Conservation (phyloP, 129 eudicot species). For the Tagetes patula region DNA sequence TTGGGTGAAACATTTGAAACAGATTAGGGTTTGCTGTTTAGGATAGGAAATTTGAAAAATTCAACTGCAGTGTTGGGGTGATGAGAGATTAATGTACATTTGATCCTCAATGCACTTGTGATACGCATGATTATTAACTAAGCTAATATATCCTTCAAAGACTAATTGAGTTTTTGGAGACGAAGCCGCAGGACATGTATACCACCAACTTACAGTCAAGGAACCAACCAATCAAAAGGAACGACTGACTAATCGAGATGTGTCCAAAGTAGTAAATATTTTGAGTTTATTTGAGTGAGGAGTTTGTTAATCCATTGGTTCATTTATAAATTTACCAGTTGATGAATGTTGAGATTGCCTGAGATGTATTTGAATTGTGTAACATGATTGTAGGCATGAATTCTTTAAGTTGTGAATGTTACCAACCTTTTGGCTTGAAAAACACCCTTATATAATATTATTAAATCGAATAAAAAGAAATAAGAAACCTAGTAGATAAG, state of each 20-base stretch:
- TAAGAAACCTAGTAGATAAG: too few species aligned
- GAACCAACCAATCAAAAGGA: constrained; percentile 25
- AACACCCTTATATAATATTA: neutral
- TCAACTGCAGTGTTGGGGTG: constrained; percentile 37
- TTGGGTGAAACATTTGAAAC: constrained; percentile 30
- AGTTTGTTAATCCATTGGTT: constrained; percentile 37
- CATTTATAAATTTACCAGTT: constrained; percentile 32
- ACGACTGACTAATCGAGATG: constrained; percentile 30
- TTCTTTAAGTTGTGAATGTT: constrained; percentile 22
- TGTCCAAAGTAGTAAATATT: constrained; percentile 35
- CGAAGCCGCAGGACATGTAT: constrained; percentile 25
- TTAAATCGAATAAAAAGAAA: too few species aligned
- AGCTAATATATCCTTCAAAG: constrained; percentile 35
- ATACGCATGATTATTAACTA: constrained; percentile 33
- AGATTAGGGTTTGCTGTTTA: constrained; percentile 35
- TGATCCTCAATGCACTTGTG: constrained; percentile 23
- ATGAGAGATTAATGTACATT: constrained; percentile 38
- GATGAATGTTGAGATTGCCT: constrained; percentile 22
- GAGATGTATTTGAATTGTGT: constrained; percentile 37
- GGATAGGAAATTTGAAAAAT: constrained; percentile 33
- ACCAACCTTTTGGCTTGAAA: constrained; percentile 26
- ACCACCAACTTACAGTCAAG: constrained; percentile 25
- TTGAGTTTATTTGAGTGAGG: constrained; percentile 28
- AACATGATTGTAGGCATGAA: constrained; percentile 37
- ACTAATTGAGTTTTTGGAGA: constrained; percentile 30